A percentile compares a stretch with the other conserved stretches of the same genome.
Conservation (phyloP, 371 early-diverging fungal genomes). For the Dinochytrium kinnereticum region DNA sequence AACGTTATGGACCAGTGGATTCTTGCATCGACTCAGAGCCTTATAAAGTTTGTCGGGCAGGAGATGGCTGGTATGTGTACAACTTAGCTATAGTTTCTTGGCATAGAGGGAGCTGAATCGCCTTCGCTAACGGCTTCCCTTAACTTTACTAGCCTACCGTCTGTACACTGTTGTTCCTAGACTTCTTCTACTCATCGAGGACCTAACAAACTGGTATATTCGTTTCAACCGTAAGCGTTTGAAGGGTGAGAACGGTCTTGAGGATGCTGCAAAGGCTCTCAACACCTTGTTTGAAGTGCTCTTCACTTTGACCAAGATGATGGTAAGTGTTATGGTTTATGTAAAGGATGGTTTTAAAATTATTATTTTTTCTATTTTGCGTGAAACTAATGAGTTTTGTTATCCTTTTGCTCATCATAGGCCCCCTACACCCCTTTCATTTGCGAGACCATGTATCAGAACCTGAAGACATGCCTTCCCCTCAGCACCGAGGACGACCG, state of each 20-base stretch:
- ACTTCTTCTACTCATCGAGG: slow-evolving; percentile 91
- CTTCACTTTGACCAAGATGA: slow-evolving; percentile 87
- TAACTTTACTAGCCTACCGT: slow-evolving; percentile 81
- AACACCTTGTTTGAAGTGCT: slow-evolving; percentile 95
- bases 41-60: slow-evolving; percentile 87
- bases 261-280: slow-evolving; percentile 84
- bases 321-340: slow-evolving; percentile 58
- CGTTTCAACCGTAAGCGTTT: slow-evolving; percentile 98
- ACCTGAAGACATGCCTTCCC: slow-evolving; percentile 70
- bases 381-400: slow-evolving; percentile 3
- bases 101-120: not conserved
- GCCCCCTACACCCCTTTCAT: slow-evolving; percentile 99
- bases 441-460: slow-evolving; percentile 98
- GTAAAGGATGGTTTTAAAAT: not conserved
- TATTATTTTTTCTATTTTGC: not conserved
- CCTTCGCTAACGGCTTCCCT: no score
- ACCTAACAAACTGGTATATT: slow-evolving; percentile 99
- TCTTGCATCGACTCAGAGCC: slow-evolving; percentile 90
- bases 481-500: slow-evolving; percentile 77
- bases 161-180: slow-evolving; percentile 97
- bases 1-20: slow-evolving; percentile 99
- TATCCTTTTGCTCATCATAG: slow-evolving; percentile 36
- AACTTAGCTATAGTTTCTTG: not conserved
- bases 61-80: slow-evolving; percentile 80
- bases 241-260: slow-evolving; percentile 92